Evolutionary conservation across 2,329 filamentous ascomycete genomes (phyloP), one percentile per base, ranked within the genome.

Genomic region (Aspergillus phoenicis): DNA sequence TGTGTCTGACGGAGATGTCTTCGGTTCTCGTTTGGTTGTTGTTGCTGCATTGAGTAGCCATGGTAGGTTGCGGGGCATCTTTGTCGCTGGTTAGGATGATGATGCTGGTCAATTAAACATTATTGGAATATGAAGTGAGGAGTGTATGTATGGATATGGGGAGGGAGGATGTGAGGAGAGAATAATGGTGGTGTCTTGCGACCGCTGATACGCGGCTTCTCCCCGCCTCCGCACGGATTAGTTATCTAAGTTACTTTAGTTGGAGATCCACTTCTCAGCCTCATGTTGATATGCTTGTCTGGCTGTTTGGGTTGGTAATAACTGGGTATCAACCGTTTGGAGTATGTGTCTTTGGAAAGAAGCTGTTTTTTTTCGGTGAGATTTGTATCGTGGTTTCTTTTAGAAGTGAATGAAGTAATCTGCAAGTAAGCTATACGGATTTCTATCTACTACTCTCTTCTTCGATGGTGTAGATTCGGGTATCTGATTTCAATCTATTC

Each of bases 1-100:
- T 2, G 68, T 67, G 11, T 36, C 33, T 36, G 33, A 36, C 0
- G 33, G 5, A 20, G 66, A 62, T 5, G 38, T 63, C 60, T 20
- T 56, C 68, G 30, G 62, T 57, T 10, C 62, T 20, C 24, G 36
- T 24, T 43, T 53, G 22, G 56, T 36, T 15, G 33, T 36, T 6
- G 33, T 47, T 10, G 59, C 58, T 22, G 48, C 69, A 52, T 73
- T 72, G 38, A 68, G 71, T 36, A 78, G 70, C 80, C 80, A 82
- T 38, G 80, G 80, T 24, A 82, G 70, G 54, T 76, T 76, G 61
- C 79, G 77, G 28, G 79, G 77, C 79, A 81, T 82, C 13, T n/a
- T 65, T 51, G 41, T 45, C 52, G 13, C 8, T 30, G 24, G 20
- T 15, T 28, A 11, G 13, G 5, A 11, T 24, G 2, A 7, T 33